Conservation (phyloP, 257 asterid species). For the Solanum appendiculatum region DNA sequence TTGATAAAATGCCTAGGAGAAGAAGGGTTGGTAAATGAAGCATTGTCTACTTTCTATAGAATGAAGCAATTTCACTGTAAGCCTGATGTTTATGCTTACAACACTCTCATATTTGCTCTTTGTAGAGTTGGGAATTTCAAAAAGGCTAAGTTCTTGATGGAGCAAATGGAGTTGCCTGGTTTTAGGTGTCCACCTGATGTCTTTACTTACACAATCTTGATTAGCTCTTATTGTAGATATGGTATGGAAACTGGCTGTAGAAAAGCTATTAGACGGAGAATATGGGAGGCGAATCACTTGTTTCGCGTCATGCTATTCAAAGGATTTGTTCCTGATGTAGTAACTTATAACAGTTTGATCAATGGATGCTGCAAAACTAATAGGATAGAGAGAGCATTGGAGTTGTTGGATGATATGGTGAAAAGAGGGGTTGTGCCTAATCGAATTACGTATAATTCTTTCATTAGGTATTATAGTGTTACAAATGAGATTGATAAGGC, state of each 20-base stretch:
- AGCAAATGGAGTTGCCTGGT: conserved; percentile 87
- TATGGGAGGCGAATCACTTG: conserved; percentile 92
- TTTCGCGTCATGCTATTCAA: conserved; percentile 76
- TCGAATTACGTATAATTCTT: conserved; percentile 70
- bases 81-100: conserved; percentile 74
- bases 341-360: conserved; percentile 83
- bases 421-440: conserved; percentile 66
- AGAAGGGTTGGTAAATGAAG: conserved; percentile 78
- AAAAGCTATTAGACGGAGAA: conserved; percentile 72
- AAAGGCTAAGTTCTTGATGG: conserved; percentile 66
- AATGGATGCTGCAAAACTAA: conserved; percentile 88
- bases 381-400: conserved; percentile 81
- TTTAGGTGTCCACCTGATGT: conserved; percentile 69
- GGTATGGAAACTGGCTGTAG: conserved; percentile 63
- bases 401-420: conserved; percentile 73
- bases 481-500: conserved; percentile 81
- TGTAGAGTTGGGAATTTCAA: conserved; percentile 77
- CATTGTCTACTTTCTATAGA: conserved; percentile 63
- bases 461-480: conserved; percentile 70
- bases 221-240: conserved; percentile 67
- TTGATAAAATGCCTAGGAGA: conserved; percentile 79
- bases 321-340: conserved; percentile 83
- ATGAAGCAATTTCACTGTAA: conserved; percentile 85
- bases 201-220: conserved; percentile 71
- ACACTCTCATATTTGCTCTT: conserved; percentile 57